Evolutionary conservation across 1,139 yeast genomes (phyloP).

Genomic region (Protomyces inouyei): DNA sequence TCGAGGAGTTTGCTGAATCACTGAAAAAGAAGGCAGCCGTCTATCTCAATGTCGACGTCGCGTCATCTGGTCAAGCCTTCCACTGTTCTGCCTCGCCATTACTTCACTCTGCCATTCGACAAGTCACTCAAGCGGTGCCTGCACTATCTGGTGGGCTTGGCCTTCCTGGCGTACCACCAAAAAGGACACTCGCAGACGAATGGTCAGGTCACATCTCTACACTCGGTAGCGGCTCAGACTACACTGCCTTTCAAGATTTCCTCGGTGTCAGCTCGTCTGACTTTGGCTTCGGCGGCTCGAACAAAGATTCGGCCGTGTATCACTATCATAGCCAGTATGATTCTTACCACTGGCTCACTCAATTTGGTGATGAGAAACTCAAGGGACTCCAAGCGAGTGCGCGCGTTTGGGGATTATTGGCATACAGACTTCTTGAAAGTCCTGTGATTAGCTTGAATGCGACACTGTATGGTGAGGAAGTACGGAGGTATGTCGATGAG

Average conservation of each 20-base stretch:
- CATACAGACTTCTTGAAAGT: constrained; percentile 48
- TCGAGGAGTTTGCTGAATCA: constrained; percentile 49
- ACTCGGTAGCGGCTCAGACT: constrained; percentile 65
- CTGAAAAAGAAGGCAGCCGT: constrained; percentile 51
- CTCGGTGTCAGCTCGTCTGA: constrained; percentile 62
- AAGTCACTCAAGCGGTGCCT: constrained; percentile 39
- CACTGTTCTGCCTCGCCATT: constrained; percentile 51
- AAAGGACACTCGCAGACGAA: constrained; percentile 53
- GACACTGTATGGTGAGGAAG: constrained; percentile 43
- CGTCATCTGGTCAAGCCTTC: constrained; percentile 52
- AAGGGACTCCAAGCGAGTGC: constrained; percentile 52
- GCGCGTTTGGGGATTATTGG: constrained; percentile 49
- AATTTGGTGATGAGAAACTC: constrained; percentile 56
- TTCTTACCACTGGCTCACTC: constrained; percentile 53
- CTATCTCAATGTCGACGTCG: constrained; percentile 60
- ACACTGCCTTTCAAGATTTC: constrained; percentile 61
- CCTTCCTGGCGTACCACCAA: constrained; percentile 26
- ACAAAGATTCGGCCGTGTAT: constrained; percentile 48
- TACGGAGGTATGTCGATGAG: constrained; percentile 29
- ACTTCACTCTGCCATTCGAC: constrained; percentile 44
- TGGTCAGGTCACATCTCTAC: constrained; percentile 44
- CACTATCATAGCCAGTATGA: constrained; percentile 53
- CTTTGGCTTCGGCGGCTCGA: constrained; percentile 48
- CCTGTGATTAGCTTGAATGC: constrained; percentile 46
- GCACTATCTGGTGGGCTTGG: constrained; percentile 46